Evolutionary conservation across 805 yeast genomes (phyloP), one percentile per base, ranked within the genome.

Genomic region (Kodamaea leandrae): DNA sequence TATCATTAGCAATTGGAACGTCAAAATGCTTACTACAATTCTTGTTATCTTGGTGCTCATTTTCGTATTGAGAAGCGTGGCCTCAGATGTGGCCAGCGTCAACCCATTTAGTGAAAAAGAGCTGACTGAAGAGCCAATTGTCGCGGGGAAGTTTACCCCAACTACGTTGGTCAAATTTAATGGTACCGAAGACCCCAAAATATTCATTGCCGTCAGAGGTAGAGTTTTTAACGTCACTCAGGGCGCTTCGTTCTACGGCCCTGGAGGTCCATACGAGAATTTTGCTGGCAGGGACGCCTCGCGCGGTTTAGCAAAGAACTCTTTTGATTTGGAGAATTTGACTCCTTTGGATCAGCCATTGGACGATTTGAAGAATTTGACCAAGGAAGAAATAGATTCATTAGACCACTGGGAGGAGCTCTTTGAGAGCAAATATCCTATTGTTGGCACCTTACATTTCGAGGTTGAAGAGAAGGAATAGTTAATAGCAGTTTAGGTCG

Each of bases 241-340:
- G 8, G 95, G 95, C 0, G 77, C 90, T 49, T 76, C 77, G 35
- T 90, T 91, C 58, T 91, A 91, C 61, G 98, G 98, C 0, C 98
- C 98, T 5, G 86, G 91, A 21, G 97, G 97, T 0, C 96, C 96
- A 0, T 91, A 91, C 64, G 81, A 86, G 32, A 87, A 86, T 57
- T 91, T 91, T 71, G 97, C 97, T 0, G 98, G 98, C 1, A 83
- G 86, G 51, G 98, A 91, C 64, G 97, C 97, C 3, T 83, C 95
- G 1, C 72, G 98, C 49, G 98, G 97, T 0, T 74, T 91, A 42
- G 96, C 96, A 1, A 68, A 77, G 53, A 90, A 89, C 62, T 85
- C 95, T 13, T 91, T 90, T 63, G 97, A 89, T 37, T 49, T 69
- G 16, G 76, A 63, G 70, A 40, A 72, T 72, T 58, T 93, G 19